phyloP scores from a whole-genome alignment of 2,329 filamentous ascomycete genomes.

The Amphichorda felina region DNA sequence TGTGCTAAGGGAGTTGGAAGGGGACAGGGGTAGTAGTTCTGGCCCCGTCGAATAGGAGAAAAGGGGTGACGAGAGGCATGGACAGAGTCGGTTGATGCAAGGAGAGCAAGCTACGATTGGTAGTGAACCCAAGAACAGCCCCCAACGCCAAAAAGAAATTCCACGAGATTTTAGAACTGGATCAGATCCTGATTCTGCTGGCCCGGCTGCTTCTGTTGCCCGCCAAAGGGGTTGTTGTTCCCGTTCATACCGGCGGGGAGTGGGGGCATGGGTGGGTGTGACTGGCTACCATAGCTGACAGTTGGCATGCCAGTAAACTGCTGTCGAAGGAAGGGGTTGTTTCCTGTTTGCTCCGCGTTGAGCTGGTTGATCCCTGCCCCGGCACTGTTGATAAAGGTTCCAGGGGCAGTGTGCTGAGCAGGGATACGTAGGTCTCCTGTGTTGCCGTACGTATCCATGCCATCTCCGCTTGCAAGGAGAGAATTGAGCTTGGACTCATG shows the following conservation, averaged over 20 bases:
- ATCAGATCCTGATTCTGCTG: slow-evolving; percentile 47
- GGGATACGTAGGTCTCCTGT: slow-evolving; percentile 93
- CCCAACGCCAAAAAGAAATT: background rate
- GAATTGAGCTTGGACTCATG: slow-evolving; percentile 72
- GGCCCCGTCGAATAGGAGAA: no score
- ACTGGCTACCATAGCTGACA: slow-evolving; percentile 38
- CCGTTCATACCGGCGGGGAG: slow-evolving; percentile 45
- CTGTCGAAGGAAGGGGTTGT: slow-evolving; percentile 78
- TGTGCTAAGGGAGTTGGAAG: no score
- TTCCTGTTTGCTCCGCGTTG: slow-evolving; percentile 60
- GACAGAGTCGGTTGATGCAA: background rate
- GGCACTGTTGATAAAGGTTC: slow-evolving; percentile 92
- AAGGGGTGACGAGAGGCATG: background rate
- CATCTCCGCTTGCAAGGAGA: slow-evolving; percentile 76
- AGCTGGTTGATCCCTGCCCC: slow-evolving; percentile 67
- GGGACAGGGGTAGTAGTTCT: no score
- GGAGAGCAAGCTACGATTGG: no score
- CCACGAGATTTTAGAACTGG: slow-evolving; percentile 37
- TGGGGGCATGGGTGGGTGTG: slow-evolving; percentile 39
- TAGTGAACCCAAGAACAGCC: no score
- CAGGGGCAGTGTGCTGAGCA: slow-evolving; percentile 89
- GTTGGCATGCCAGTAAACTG: slow-evolving; percentile 72
- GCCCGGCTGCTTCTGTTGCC: slow-evolving; percentile 27
- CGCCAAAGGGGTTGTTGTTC: slow-evolving; percentile 47
- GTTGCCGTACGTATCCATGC: slow-evolving; percentile 95